phyloP scores from a whole-genome alignment of 1,284 basidiomycete genomes.

The Heliocybe sulcata region DNA sequence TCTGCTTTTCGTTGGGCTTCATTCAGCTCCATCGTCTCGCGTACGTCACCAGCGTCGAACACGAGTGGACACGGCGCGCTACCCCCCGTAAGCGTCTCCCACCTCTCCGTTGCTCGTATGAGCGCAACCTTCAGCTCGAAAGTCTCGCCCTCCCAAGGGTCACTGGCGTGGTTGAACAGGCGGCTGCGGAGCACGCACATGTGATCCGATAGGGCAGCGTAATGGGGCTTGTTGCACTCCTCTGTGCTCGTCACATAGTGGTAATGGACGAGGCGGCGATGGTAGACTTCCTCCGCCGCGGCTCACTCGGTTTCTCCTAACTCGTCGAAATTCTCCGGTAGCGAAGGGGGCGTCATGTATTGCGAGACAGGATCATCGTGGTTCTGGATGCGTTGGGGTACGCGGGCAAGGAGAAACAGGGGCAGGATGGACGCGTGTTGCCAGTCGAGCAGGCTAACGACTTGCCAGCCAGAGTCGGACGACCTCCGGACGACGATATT shows the following conservation, averaged over 20 bases:
- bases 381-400: slow-evolving; percentile 38
- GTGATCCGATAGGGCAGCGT: slow-evolving; percentile 27
- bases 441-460: slow-evolving; percentile 35
- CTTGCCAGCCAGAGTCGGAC: slow-evolving; percentile 16
- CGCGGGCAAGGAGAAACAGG: slow-evolving; percentile 34
- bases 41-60: not conserved
- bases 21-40: slow-evolving; percentile 1
- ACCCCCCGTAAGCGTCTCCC: not conserved
- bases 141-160: not conserved
- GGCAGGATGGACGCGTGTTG: slow-evolving; percentile 40
- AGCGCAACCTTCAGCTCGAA: not conserved
- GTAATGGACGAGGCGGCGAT: not conserved
- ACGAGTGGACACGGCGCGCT: not conserved
- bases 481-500: slow-evolving; percentile 29
- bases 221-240: slow-evolving; percentile 32
- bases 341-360: slow-evolving; percentile 25
- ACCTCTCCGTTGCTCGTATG: not conserved
- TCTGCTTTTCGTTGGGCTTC: not conserved
- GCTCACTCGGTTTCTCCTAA: slow-evolving; percentile 12
- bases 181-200: slow-evolving; percentile 23
- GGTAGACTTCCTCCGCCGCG: too few relatives aligned
- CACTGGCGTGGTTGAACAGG: slow-evolving; percentile 32
- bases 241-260: slow-evolving; percentile 35
- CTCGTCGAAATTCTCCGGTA: slow-evolving; percentile 32
- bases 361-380: slow-evolving; percentile 32